Conservation (phyloP, 2,329 filamentous ascomycete species). For the Fusarium sterilihyphosum region DNA sequence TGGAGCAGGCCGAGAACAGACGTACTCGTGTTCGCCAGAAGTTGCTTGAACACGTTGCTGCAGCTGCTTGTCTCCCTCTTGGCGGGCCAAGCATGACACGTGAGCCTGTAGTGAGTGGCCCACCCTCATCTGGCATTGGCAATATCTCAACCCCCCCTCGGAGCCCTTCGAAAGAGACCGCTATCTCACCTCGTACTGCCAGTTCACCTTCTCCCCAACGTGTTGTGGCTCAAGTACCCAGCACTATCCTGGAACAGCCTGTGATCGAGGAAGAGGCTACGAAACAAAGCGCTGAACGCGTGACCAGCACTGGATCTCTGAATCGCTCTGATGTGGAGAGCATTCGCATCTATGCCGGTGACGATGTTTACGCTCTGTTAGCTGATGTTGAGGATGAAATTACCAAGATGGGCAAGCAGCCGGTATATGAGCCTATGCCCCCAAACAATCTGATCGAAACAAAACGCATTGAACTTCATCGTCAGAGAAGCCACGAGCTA, state of each 20-base stretch:
- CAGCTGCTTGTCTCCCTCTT: slow-evolving; percentile 66
- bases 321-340: slow-evolving; percentile 65
- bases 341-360: slow-evolving; percentile 74
- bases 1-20: slow-evolving; percentile 83
- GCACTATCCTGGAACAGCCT: slow-evolving; percentile 64
- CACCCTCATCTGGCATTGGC: slow-evolving; percentile 48
- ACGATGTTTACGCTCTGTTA: slow-evolving; percentile 72
- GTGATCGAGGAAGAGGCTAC: slow-evolving; percentile 54
- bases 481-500: slow-evolving; percentile 62
- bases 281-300: slow-evolving; percentile 39
- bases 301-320: slow-evolving; percentile 34
- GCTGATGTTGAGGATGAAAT: slow-evolving; percentile 69
- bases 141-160: slow-evolving; percentile 67
- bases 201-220: slow-evolving; percentile 61
- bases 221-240: slow-evolving; percentile 63
- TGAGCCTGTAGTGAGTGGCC: slow-evolving; percentile 54
- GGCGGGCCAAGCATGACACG: slow-evolving; percentile 44
- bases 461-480: slow-evolving; percentile 53
- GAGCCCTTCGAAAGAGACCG: slow-evolving; percentile 62
- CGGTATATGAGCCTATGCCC: slow-evolving; percentile 6
- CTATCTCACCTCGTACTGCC: slow-evolving; percentile 46
- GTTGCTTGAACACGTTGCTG: slow-evolving; percentile 82
- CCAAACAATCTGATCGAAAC: slow-evolving; percentile 39
- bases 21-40: slow-evolving; percentile 80
- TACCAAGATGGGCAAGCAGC: slow-evolving; percentile 48